phyloP scores from a whole-genome alignment of 306 rosid species.

The Canavalia gladiata region DNA sequence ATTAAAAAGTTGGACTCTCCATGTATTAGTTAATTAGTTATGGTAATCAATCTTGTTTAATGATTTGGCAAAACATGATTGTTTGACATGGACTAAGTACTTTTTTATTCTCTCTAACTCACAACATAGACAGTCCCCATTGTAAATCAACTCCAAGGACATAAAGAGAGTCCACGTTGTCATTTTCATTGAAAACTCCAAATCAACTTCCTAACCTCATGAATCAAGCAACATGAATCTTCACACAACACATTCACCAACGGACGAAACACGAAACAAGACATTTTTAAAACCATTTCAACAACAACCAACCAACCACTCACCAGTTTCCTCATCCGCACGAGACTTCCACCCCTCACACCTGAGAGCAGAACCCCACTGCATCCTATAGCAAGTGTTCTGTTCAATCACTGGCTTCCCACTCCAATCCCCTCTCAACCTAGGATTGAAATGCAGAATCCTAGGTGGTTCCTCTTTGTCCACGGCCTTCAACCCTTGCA shows the following conservation, averaged over 20 bases:
- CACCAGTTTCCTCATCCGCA: conserved; percentile 90
- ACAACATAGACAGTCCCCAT: not conserved
- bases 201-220: conserved; percentile 25
- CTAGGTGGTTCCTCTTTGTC: conserved; percentile 95
- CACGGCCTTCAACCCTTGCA: conserved; percentile 91
- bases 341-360: conserved; percentile 93
- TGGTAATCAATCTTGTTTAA: conserved; percentile 9
- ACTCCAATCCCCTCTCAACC: conserved; percentile 97
- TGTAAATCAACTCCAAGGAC: not conserved
- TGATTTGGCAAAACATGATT: not conserved
- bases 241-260: not conserved
- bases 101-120: not conserved
- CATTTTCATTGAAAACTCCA: conserved; percentile 19
- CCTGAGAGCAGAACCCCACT: conserved; percentile 87
- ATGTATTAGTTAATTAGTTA: not conserved
- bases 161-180: not conserved
- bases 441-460: conserved; percentile 94
- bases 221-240: not conserved
- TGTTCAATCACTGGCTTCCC: conserved; percentile 86
- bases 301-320: not conserved
- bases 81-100: not conserved
- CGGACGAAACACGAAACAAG: not conserved
- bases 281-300: not conserved
- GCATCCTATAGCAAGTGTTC: conserved; percentile 96
- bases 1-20: not conserved